Evolutionary conservation across 2,329 filamentous ascomycete species (phyloP).

Genomic region (Fusarium lateritium): DNA sequence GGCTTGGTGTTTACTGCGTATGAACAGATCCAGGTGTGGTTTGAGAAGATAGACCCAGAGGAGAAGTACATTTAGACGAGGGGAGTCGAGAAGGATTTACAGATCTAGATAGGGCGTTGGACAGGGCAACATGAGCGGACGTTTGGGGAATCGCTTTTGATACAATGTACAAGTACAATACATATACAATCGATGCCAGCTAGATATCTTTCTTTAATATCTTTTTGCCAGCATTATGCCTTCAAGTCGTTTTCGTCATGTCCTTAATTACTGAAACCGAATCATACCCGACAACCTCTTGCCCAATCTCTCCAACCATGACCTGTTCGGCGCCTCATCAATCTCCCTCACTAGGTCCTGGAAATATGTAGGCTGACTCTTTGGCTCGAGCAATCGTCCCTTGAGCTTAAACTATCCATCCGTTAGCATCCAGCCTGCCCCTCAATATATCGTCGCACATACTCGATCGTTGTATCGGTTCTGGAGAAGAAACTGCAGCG

Average conservation of each 20-base stretch:
- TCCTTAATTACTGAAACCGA: slow-evolving; percentile 63
- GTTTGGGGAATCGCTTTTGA: slow-evolving; percentile 42
- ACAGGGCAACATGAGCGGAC: slow-evolving; percentile 15
- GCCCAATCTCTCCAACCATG: slow-evolving; percentile 65
- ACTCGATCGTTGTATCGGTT: slow-evolving; percentile 72
- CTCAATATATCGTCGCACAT: slow-evolving; percentile 37
- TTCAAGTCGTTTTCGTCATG: slow-evolving; percentile 18
- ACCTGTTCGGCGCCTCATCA: slow-evolving; percentile 72
- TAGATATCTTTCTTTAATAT: slow-evolving; percentile 38
- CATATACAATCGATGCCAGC: slow-evolving; percentile 43
- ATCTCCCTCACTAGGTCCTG: slow-evolving; percentile 72
- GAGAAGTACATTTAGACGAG: slow-evolving; percentile 79
- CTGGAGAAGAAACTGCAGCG: slow-evolving; percentile 70
- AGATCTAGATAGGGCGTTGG: slow-evolving; percentile 29
- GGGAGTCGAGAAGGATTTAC: background rate
- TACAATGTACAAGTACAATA: slow-evolving; percentile 48
- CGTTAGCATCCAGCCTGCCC: slow-evolving; percentile 20
- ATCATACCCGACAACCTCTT: slow-evolving; percentile 73
- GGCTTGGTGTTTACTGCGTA: slow-evolving; percentile 99
- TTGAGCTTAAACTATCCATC: slow-evolving; percentile 56
- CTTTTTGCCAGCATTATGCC: slow-evolving; percentile 25
- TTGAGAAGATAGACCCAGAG: slow-evolving; percentile 86
- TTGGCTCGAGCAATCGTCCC: slow-evolving; percentile 68
- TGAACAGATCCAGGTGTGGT: slow-evolving; percentile 86
- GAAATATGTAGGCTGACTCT: slow-evolving; percentile 76